These are phyloP conservation scores for Chytriomyces confervae DNA, from an alignment of 192 early-diverging fungal genomes.

Conservation along the genomic window DNA sequence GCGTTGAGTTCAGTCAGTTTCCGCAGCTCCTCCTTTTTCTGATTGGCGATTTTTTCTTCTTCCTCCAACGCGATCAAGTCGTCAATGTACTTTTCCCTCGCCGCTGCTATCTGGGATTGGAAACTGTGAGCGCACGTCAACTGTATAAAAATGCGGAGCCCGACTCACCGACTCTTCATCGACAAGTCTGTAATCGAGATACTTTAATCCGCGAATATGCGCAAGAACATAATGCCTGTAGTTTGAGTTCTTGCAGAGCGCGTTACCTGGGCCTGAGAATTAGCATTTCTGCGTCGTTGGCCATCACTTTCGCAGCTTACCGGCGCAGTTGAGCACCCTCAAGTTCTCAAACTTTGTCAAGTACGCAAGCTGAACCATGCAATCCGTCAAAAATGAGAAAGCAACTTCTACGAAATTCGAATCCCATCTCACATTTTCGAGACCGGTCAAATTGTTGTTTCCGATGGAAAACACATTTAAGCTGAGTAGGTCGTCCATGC, in stretches of 20 bases:
- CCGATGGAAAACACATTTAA: slow-evolving; percentile 65
- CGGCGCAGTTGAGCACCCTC: slow-evolving; percentile 60
- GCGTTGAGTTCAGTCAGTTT: slow-evolving; percentile 45
- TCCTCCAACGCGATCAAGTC: slow-evolving; percentile 68
- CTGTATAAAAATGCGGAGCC: neutral
- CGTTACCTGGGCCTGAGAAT: slow-evolving; percentile 37
- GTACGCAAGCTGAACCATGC: slow-evolving; percentile 52
- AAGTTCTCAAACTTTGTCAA: slow-evolving; percentile 60
- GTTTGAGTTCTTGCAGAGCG: slow-evolving; percentile 61
- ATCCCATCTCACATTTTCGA: slow-evolving; percentile 56
- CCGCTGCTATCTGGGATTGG: slow-evolving; percentile 48
- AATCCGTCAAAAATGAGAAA: slow-evolving; percentile 27
- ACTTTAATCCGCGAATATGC: slow-evolving; percentile 61
- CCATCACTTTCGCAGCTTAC: slow-evolving; percentile 8
- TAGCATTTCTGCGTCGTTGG: neutral
- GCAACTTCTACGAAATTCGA: neutral
- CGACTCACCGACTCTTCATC: slow-evolving; percentile 55
- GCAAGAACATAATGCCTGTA: slow-evolving; percentile 64
- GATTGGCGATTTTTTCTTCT: slow-evolving; percentile 60
- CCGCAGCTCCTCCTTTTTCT: slow-evolving; percentile 50
- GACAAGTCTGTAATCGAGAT: slow-evolving; percentile 68
- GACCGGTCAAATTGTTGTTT: slow-evolving; percentile 56
- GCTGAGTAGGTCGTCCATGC: slow-evolving; percentile 64
- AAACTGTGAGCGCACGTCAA: slow-evolving; percentile 1
- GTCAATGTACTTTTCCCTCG: slow-evolving; percentile 66